Evolutionary conservation across 352 stramenopile species (phyloP).

Genomic region (Plasmopara muralis): DNA sequence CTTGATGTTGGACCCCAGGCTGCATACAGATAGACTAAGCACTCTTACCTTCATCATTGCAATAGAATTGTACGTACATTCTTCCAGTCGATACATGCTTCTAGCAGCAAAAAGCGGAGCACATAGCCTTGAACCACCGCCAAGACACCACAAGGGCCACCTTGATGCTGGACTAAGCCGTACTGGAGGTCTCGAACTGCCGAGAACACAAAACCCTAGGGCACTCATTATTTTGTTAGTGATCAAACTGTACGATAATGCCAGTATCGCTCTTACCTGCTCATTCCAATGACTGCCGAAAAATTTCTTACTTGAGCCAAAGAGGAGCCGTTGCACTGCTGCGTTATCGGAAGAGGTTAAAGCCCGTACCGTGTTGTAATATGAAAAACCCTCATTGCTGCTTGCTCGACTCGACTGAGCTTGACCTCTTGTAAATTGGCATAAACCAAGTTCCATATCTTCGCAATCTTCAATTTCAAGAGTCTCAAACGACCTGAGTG

Average conservation of each 20-base stretch:
- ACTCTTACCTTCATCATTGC: slow-evolving; percentile 5
- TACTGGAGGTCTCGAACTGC: slow-evolving; percentile 55
- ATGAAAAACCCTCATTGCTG: background rate
- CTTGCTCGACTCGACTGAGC: slow-evolving; percentile 1
- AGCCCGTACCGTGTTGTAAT: slow-evolving; percentile 9
- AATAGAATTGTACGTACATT: slow-evolving; percentile 37
- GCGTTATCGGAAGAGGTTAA: slow-evolving; percentile 37
- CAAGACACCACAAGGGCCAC: slow-evolving; percentile 92
- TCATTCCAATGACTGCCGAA: slow-evolving; percentile 70
- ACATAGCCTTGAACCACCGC: slow-evolving; percentile 91
- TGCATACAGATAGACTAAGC: slow-evolving; percentile 12
- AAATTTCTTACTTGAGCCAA: slow-evolving; percentile 40
- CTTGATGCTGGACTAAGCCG: slow-evolving; percentile 89
- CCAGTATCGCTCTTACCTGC: slow-evolving; percentile 30
- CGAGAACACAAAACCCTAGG: slow-evolving; percentile 66
- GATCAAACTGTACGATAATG: slow-evolving; percentile 4
- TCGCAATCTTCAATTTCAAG: slow-evolving; percentile 53
- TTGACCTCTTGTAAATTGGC: slow-evolving; percentile 7
- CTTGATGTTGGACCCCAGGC: slow-evolving; percentile 32
- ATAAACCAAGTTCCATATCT: slow-evolving; percentile 27
- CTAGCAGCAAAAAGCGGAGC: slow-evolving; percentile 63
- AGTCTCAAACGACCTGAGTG: slow-evolving; percentile 7
- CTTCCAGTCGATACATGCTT: slow-evolving; percentile 40
- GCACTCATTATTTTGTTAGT: background rate
- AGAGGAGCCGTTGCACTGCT: slow-evolving; percentile 51